These are phyloP conservation scores for Aspergillus carlsbadensis DNA, from an alignment of 495 filamentous ascomycete species.

Conservation along the genomic window DNA sequence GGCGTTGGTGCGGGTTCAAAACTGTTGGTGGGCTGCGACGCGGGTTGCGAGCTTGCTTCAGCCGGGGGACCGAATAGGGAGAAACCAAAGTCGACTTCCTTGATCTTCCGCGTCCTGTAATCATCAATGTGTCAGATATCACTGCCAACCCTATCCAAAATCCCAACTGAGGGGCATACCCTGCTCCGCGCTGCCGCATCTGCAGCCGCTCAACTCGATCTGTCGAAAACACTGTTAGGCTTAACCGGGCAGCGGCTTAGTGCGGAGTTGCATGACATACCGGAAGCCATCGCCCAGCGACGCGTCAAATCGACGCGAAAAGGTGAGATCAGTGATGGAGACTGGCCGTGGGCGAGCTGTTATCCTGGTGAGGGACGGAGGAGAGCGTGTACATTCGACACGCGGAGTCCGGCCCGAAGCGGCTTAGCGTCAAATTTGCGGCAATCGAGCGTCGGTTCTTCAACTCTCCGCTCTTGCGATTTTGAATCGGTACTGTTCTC, in stretches of 20 bases:
- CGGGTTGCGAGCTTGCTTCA: slow-evolving; percentile 17
- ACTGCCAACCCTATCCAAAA: slow-evolving; percentile 15
- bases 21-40: slow-evolving; percentile 23
- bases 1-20: slow-evolving; percentile 5
- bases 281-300: slow-evolving; percentile 42
- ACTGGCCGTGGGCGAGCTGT: slow-evolving; percentile 1
- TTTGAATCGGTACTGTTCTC: too few relatives aligned
- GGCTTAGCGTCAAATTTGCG: slow-evolving; percentile 21
- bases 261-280: slow-evolving; percentile 25
- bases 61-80: slow-evolving; percentile 38
- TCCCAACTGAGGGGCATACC: slow-evolving; percentile 38
- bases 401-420: slow-evolving; percentile 14
- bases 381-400: neutral
- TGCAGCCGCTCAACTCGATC: slow-evolving; percentile 55
- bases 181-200: slow-evolving; percentile 61
- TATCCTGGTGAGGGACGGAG: slow-evolving; percentile 4
- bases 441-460: neutral
- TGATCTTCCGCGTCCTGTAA: slow-evolving; percentile 45
- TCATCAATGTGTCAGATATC: slow-evolving; percentile 20
- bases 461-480: neutral
- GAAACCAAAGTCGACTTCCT: slow-evolving; percentile 51
- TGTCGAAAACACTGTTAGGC: slow-evolving; percentile 28
- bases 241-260: neutral
- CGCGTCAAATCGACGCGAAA: slow-evolving; percentile 26
- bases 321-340: slow-evolving; percentile 4